A percentile compares a stretch with the other conserved stretches of the same genome.
phyloP scores from a whole-genome alignment of 352 stramenopile genomes.

The Phytophthora pluvialis region DNA sequence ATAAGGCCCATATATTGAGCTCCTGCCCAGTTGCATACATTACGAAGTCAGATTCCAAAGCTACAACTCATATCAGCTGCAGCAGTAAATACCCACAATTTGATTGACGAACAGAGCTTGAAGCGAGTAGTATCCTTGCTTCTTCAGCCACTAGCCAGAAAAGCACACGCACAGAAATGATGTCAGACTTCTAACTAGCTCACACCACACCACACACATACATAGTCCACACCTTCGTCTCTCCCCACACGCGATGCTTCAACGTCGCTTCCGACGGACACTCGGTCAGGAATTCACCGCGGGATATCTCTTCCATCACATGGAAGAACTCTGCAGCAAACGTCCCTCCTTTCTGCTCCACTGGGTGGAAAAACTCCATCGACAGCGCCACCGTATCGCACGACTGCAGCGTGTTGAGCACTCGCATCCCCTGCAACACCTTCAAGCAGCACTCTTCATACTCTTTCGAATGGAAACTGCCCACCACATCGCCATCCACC shows the following conservation, averaged over 20 bases:
- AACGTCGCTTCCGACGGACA: conserved; percentile 45
- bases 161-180: background rate
- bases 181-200: background rate
- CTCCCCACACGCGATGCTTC: conserved; percentile 47
- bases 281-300: conserved; percentile 56
- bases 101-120: conserved; percentile 76
- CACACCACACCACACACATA: conserved; percentile 10
- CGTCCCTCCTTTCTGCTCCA: conserved; percentile 2
- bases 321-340: conserved; percentile 37
- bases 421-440: conserved; percentile 43
- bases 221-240: conserved; percentile 46
- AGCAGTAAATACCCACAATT: conserved; percentile 54
- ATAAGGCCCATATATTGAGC: conserved; percentile 71
- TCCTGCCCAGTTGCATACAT: conserved; percentile 45
- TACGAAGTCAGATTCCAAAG: conserved; percentile 10
- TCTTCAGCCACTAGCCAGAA: conserved; percentile 61
- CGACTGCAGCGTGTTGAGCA: conserved; percentile 72
- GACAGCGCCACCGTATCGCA: conserved; percentile 73
- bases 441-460: conserved; percentile 52
- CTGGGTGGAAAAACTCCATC: conserved; percentile 41
- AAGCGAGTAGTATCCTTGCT: conserved; percentile 68
- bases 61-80: background rate
- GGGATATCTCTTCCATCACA: conserved; percentile 58
- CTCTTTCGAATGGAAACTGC: conserved; percentile 50
- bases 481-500: conserved; percentile 60